Conservation (phyloP, 805 yeast genomes). For the Myxozyma geophila region DNA sequence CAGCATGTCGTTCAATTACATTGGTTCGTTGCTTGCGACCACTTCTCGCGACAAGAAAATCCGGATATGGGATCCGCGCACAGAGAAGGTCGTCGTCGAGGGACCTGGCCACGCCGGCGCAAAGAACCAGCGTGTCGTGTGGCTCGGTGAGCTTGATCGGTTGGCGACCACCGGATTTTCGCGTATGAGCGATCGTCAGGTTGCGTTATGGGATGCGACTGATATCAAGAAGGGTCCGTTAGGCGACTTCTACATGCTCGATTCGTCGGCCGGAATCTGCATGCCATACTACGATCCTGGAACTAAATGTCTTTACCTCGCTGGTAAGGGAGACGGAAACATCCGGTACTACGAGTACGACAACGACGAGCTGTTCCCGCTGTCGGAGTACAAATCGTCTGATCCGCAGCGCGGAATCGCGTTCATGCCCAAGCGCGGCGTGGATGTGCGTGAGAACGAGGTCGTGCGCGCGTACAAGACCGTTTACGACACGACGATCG, state of each 20-base stretch:
- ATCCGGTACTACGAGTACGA: conserved; percentile 86
- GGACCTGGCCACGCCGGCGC: conserved; percentile 94
- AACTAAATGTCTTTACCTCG: conserved; percentile 79
- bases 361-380: conserved; percentile 76
- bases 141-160: conserved; percentile 88
- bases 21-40: conserved; percentile 85
- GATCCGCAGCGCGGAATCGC: conserved; percentile 98
- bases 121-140: conserved; percentile 80
- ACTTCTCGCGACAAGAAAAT: conserved; percentile 88
- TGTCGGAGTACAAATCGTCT: conserved; percentile 86
- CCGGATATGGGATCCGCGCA: conserved; percentile 88
- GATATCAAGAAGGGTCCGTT: conserved; percentile 79
- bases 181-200: conserved; percentile 87
- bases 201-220: conserved; percentile 89
- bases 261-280: conserved; percentile 89
- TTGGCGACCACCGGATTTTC: conserved; percentile 94
- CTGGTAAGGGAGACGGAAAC: conserved; percentile 94
- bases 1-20: conserved; percentile 88
- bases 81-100: conserved; percentile 74
- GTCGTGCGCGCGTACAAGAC: conserved; percentile 81
- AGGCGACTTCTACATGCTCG: conserved; percentile 85
- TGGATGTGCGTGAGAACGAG: conserved; percentile 82
- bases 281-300: conserved; percentile 89
- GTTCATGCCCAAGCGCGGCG: conserved; percentile 79
- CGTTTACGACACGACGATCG: conserved; percentile 80